Percentiles rank a stretch among this genome's conserved stretches.
phyloP scores from a whole-genome alignment of 805 yeast genomes.

The Tetrapisispora phaffii region DNA sequence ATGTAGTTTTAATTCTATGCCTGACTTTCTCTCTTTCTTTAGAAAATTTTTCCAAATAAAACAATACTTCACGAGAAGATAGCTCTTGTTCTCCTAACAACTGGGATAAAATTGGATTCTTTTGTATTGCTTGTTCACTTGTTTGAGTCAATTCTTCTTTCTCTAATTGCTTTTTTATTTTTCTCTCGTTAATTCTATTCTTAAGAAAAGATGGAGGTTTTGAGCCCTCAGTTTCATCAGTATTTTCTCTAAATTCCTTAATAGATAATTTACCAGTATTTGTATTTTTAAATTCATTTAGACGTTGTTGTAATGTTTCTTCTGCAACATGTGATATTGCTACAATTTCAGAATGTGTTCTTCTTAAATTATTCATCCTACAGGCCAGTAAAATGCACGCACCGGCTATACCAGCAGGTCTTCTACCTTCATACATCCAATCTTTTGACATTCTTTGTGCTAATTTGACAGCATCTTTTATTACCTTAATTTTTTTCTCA shows the following conservation, averaged over 20 bases:
- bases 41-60: conserved; percentile 27
- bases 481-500: conserved; percentile 60
- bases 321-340: conserved; percentile 94
- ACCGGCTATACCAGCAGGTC: conserved; percentile 98
- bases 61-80: conserved; percentile 38
- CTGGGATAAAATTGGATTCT: conserved; percentile 37
- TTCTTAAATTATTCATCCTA: conserved; percentile 87
- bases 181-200: conserved; percentile 45
- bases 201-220: conserved; percentile 77
- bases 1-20: conserved; percentile 21
- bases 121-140: conserved; percentile 32
- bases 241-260: conserved; percentile 53
- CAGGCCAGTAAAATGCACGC: conserved; percentile 91
- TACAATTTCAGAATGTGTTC: conserved; percentile 88
- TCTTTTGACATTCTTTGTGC: conserved; percentile 89
- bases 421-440: conserved; percentile 93
- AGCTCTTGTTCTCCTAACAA: conserved; percentile 37
- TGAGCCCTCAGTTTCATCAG: conserved; percentile 30
- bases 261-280: conserved; percentile 66
- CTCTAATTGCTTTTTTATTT: conserved; percentile 29
- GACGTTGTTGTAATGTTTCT: conserved; percentile 81
- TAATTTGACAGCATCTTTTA: conserved; percentile 74
- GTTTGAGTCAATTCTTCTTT: conserved; percentile 23
- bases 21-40: conserved; percentile 23
- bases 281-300: conserved; percentile 78